phyloP scores from a whole-genome alignment of 108 stramenopile genomes.

The Poteriospumella lacustris region DNA sequence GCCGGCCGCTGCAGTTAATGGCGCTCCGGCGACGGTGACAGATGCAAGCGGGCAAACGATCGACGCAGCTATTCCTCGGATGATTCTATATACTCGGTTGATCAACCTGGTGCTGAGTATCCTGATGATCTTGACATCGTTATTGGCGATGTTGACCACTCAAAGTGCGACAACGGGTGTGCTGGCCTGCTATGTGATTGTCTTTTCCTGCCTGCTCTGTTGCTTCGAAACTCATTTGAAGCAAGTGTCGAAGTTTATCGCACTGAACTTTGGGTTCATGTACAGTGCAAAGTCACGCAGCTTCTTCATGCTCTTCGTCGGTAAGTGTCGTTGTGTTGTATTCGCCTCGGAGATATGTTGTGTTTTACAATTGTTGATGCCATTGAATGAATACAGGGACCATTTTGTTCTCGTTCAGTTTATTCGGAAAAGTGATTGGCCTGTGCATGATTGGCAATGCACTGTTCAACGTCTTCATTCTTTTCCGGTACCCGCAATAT shows the following conservation, averaged over 20 bases:
- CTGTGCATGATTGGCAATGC: conserved; percentile 20
- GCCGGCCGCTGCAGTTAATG: background rate
- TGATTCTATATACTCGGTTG: conserved; percentile 22
- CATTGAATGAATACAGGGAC: background rate
- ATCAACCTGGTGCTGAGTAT: conserved; percentile 24
- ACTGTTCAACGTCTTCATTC: conserved; percentile 8
- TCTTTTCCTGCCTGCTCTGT: conserved; percentile 24
- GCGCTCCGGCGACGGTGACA: background rate
- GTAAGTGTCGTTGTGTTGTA: background rate
- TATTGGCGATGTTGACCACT: conserved; percentile 19
- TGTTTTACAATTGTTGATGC: background rate
- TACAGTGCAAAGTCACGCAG: conserved; percentile 21
- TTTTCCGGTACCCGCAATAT: conserved; percentile 15
- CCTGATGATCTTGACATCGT: conserved; percentile 5
- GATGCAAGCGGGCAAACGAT: background rate
- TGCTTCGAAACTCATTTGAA: conserved; percentile 30
- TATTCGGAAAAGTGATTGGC: conserved; percentile 25
- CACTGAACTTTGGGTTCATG: conserved; percentile 28
- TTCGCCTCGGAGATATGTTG: background rate
- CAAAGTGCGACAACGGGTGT: conserved; percentile 27
- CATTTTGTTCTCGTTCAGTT: conserved; percentile 26
- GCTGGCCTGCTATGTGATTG: conserved; percentile 26
- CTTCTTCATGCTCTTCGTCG: conserved; percentile 25
- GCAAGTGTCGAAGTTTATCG: conserved; percentile 27
- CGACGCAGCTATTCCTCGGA: background rate